phyloP scores from a whole-genome alignment of 1,139 yeast genomes.

The Keqinozyma sinolaborantium region DNA sequence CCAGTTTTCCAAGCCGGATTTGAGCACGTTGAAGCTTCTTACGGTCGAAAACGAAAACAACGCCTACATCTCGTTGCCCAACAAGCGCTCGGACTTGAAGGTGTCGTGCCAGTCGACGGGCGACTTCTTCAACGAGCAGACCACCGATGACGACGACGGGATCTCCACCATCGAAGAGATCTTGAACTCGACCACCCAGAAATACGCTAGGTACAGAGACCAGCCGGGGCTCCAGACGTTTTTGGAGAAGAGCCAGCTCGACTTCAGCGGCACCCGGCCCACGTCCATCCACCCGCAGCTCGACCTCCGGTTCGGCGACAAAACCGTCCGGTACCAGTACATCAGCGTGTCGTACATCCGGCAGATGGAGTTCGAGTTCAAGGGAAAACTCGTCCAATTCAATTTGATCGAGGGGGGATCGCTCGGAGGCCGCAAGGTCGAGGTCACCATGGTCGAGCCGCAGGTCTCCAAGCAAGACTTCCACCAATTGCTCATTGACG shows the following conservation, averaged over 20 bases:
- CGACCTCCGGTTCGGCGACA: constrained; percentile 33
- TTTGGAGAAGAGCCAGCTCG: constrained; percentile 33
- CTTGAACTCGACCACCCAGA: constrained; percentile 26
- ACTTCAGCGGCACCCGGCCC: constrained; percentile 33
- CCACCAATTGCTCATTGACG: constrained; percentile 24
- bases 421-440: constrained; percentile 50
- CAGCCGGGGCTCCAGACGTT: constrained; percentile 51
- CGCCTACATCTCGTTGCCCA: constrained; percentile 39
- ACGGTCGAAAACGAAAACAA: constrained; percentile 48
- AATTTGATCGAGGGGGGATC: constrained; percentile 55
- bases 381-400: constrained; percentile 36
- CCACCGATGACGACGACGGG: constrained; percentile 7
- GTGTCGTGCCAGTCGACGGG: constrained; percentile 41
- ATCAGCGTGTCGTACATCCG: constrained; percentile 39
- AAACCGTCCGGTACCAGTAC: constrained; percentile 38
- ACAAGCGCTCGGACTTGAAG: constrained; percentile 39
- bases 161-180: constrained; percentile 9
- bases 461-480: constrained; percentile 21
- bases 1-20: constrained; percentile 33
- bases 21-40: constrained; percentile 37
- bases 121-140: constrained; percentile 17
- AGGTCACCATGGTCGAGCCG: constrained; percentile 45
- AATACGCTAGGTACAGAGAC: constrained; percentile 23
- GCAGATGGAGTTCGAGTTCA: constrained; percentile 39
- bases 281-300: constrained; percentile 36